phyloP scores from a whole-genome alignment of 306 rosid genomes.

The Cucurbita maxima region DNA sequence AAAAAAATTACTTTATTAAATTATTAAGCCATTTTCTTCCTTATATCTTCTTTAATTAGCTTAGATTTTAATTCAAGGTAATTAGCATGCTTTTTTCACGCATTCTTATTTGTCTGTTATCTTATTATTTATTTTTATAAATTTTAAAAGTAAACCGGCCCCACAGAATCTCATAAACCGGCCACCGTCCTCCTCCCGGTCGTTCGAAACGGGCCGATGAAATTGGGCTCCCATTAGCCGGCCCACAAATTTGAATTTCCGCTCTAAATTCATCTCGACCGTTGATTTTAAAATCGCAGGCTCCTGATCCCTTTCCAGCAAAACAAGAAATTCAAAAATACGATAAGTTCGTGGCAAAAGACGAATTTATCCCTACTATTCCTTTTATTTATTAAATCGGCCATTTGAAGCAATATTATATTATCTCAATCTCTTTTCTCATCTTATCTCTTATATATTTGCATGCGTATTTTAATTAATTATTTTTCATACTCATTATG shows the following conservation, averaged over 20 bases:
- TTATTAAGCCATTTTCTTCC: too few species aligned
- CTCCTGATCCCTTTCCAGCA: conserved; percentile 17
- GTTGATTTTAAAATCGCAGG: conserved; percentile 23
- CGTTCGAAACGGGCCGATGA: not conserved
- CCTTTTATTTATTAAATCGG: too few species aligned
- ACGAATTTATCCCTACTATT: not conserved
- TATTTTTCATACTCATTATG: not conserved
- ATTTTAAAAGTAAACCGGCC: not conserved
- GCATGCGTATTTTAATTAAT: not conserved
- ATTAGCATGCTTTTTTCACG: too few species aligned
- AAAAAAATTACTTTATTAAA: too few species aligned
- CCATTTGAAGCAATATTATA: too few species aligned
- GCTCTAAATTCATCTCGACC: conserved; percentile 17
- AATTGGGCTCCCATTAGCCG: not conserved
- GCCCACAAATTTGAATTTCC: conserved; percentile 13
- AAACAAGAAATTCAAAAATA: conserved; percentile 13
- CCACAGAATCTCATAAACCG: not conserved
- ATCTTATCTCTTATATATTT: not conserved
- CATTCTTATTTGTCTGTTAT: too few species aligned
- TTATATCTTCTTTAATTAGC: too few species aligned
- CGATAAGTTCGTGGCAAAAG: not conserved
- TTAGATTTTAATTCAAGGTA: too few species aligned
- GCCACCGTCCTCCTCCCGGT: not conserved
- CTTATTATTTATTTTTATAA: too few species aligned
- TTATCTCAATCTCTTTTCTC: not conserved